phyloP scores from a whole-genome alignment of 306 rosid genomes.

The Vigna unguiculata region DNA sequence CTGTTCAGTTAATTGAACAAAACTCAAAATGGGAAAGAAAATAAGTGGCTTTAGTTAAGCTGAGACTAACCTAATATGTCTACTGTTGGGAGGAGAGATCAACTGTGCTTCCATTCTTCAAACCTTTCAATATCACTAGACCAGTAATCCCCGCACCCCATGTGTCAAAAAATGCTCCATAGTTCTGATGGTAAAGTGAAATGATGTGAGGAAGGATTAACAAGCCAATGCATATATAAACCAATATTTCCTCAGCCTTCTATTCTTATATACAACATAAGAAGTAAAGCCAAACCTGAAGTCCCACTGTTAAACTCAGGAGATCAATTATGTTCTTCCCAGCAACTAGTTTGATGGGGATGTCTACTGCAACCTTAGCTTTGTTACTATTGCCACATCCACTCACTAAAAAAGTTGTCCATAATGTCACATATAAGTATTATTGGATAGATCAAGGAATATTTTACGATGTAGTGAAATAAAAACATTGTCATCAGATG shows the following conservation, averaged over 20 bases:
- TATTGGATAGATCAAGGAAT: background rate
- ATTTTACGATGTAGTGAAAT: no score
- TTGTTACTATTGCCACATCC: no score
- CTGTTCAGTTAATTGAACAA: no score
- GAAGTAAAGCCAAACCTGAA: slow-evolving; percentile 66
- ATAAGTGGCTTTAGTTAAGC: slow-evolving; percentile 32
- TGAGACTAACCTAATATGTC: slow-evolving; percentile 86
- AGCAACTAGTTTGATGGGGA: no score
- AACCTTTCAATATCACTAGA: slow-evolving; percentile 72
- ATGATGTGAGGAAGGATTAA: background rate
- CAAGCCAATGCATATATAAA: slow-evolving; percentile 24
- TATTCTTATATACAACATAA: slow-evolving; percentile 22
- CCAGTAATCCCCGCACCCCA: slow-evolving; percentile 91
- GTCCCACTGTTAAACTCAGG: slow-evolving; percentile 92
- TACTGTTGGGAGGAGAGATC: slow-evolving; percentile 82
- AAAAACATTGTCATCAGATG: background rate
- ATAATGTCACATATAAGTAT: no score
- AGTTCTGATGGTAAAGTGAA: slow-evolving; percentile 55
- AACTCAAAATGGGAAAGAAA: slow-evolving; percentile 20
- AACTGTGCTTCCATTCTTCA: slow-evolving; percentile 57
- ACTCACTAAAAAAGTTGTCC: no score
- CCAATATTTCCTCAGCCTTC: background rate
- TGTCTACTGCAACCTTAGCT: no score
- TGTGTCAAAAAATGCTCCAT: slow-evolving; percentile 79
- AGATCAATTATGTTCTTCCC: no score